Conservation (phyloP, 2,329 filamentous ascomycete genomes). For the Talaromyces sp. region DNA sequence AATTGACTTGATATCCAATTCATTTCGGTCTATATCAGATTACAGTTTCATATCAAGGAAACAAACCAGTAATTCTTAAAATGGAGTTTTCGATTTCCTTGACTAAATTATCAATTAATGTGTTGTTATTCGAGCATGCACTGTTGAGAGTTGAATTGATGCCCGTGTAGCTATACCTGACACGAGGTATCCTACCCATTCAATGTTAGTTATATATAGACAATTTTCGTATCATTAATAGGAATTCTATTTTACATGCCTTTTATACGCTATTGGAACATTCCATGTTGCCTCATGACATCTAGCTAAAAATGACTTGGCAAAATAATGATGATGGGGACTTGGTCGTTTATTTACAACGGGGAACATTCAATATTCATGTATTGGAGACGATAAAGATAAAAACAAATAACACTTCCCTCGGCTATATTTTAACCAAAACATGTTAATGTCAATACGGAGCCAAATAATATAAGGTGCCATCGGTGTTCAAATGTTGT, state of each 20-base stretch:
- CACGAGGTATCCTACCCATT: background rate
- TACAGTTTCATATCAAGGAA: background rate
- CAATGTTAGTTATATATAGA: background rate
- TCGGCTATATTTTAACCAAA: too few species aligned
- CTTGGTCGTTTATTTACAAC: too few species aligned
- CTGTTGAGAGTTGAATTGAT: background rate
- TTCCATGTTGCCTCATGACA: background rate
- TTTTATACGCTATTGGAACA: background rate
- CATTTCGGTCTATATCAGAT: background rate
- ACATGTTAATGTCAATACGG: too few species aligned
- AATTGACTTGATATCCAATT: background rate
- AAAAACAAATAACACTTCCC: too few species aligned
- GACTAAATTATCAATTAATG: background rate
- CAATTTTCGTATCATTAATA: background rate
- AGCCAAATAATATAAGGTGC: background rate
- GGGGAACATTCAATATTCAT: too few species aligned
- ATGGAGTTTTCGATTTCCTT: background rate
- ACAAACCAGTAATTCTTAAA: background rate
- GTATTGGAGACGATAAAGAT: too few species aligned
- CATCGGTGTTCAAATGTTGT: background rate
- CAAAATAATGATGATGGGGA: background rate
- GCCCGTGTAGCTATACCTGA: background rate
- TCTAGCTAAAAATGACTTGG: background rate
- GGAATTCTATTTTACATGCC: background rate
- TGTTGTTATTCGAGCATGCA: background rate